Percentiles rank a stretch among this genome's conserved stretches.
Conservation (phyloP, 495 filamentous ascomycete genomes). For the Podospora australis region DNA sequence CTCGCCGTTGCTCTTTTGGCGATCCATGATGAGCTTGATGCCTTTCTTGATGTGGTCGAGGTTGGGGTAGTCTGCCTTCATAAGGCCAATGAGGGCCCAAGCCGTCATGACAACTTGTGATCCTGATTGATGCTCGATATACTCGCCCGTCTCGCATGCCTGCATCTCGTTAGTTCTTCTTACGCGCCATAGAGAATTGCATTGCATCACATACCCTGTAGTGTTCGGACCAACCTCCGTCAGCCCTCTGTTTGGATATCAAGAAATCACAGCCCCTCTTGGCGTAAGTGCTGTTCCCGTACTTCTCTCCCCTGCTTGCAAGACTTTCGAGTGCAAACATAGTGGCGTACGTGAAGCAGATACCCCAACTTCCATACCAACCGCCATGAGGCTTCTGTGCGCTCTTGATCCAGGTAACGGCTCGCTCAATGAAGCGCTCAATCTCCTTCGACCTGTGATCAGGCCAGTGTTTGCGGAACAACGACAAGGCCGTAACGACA, state of each 20-base stretch:
- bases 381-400: constrained; percentile 75
- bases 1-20: constrained; percentile 83
- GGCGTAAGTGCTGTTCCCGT: constrained; percentile 62
- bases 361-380: constrained; percentile 97
- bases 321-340: constrained; percentile 93
- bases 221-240: constrained; percentile 96
- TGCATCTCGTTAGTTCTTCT: constrained; percentile 21
- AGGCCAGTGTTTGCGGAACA: constrained; percentile 77
- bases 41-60: constrained; percentile 64
- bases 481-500: constrained; percentile 77
- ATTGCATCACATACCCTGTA: constrained; percentile 59
- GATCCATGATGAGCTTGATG: constrained; percentile 72
- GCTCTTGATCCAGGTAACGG: constrained; percentile 72
- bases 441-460: constrained; percentile 75
- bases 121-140: constrained; percentile 45
- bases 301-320: constrained; percentile 72
- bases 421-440: constrained; percentile 56
- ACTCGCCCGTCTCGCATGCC: constrained; percentile 50
- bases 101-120: constrained; percentile 89
- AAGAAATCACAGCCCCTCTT: constrained; percentile 80
- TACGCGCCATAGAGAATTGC: not conserved
- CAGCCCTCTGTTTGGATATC: constrained; percentile 69
- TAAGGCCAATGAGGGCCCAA: constrained; percentile 78
- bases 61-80: constrained; percentile 81
- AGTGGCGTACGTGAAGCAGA: constrained; percentile 93